Base-by-base conservation (phyloP, 2,329 filamentous ascomycete species). In the Kalmusia sp. region DNA sequence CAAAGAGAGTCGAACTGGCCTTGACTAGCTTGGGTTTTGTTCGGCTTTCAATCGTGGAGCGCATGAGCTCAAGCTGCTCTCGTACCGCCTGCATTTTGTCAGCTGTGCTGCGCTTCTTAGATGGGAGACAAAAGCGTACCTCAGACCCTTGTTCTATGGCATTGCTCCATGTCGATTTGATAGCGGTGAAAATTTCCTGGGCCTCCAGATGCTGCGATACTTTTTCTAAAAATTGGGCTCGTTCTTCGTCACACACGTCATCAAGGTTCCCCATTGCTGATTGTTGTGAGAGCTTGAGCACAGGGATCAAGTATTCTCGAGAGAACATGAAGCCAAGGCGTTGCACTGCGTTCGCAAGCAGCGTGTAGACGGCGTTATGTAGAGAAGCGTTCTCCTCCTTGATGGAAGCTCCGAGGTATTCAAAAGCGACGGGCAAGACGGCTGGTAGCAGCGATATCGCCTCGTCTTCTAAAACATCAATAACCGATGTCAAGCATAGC, bases 261-360 rank as follows among this genome's bases (percentile, higher is more conserved):
- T 86, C 82, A 24, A 92, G 74, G 15, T 79, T 81, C 3, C 84
- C 80, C 50, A 82, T 82, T 14, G 90, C 87, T 40, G 92, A 95
- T 43, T 81, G 80, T 70, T 89, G 90, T 4, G 91, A 93, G 9
- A 91, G 82, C 12, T 81, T 77, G 22, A 98, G 76, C 40, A 96
- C 82, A 43, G 83, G 85, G 57, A 90, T 86, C 9, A 98, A 76
- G 62, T 93, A 88, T 4, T 84, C 81, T 1, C 85, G 85, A 9
- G 92, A 91, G 55, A 98, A 81, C 87, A 98, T 96, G 76, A 91
- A 97, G 1, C 93, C 92, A 22, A 98, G 79, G 63, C 95, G 86
- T 62, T 95, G 88, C 11, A 93, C 85, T 38, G 97, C 80, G 6
- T 92, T 85, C 41, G 87, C 88, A 56, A 97, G 80, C 52, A 98